These are phyloP conservation scores for Talaromyces atroroseus DNA, from an alignment of 2,329 filamentous ascomycete genomes.

Conservation along the genomic window DNA sequence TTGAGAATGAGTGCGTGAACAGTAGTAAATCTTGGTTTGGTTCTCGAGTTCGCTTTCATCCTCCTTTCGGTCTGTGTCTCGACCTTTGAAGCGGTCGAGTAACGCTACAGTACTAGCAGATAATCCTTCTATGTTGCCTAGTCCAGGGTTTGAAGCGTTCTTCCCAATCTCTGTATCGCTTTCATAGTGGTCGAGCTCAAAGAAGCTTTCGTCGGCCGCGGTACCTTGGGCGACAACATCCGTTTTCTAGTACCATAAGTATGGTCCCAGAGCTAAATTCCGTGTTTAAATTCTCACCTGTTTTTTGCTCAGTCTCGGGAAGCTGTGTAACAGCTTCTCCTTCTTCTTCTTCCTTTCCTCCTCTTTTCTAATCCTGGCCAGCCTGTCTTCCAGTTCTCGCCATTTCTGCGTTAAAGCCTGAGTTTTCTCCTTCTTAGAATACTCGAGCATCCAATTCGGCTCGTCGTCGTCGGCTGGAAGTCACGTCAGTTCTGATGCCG, in stretches of 20 bases:
- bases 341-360: constrained; percentile 57
- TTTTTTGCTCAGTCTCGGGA: constrained; percentile 46
- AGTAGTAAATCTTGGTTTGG: constrained; percentile 82
- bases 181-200: constrained; percentile 69
- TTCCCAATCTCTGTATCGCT: constrained; percentile 52
- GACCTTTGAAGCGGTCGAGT: constrained; percentile 60
- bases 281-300: constrained; percentile 26
- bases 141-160: constrained; percentile 18
- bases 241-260: constrained; percentile 22
- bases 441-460: constrained; percentile 78
- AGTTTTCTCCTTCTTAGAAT: constrained; percentile 63
- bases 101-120: constrained; percentile 71
- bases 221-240: constrained; percentile 16
- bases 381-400: constrained; percentile 67
- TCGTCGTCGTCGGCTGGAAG: constrained; percentile 55
- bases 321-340: constrained; percentile 45
- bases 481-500: not conserved
- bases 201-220: constrained; percentile 58
- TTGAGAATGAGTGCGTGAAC: constrained; percentile 88
- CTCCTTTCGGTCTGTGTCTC: constrained; percentile 29
- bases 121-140: constrained; percentile 44
- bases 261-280: not conserved
- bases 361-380: constrained; percentile 58
- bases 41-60: constrained; percentile 55
- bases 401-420: constrained; percentile 61